These are phyloP conservation scores for Chionographis japonica DNA, from an alignment of 106 monocot genomes.

Conservation along the genomic window DNA sequence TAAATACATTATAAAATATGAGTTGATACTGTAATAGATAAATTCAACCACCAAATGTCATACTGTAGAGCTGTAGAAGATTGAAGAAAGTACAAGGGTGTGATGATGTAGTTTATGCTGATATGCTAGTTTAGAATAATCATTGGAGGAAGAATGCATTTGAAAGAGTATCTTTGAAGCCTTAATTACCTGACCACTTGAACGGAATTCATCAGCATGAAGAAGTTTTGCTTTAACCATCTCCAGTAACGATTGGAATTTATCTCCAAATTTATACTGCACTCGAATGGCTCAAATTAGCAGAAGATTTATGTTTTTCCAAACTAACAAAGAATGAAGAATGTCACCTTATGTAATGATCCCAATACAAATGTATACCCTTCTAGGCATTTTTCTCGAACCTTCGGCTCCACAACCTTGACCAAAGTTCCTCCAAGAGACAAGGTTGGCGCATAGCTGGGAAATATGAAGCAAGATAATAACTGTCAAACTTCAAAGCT, in stretches of 20 bases:
- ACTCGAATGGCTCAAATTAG: constrained; percentile 9
- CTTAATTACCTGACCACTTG: constrained; percentile 54
- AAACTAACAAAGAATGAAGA: neutral
- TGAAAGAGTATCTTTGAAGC: neutral
- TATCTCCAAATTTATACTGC: constrained; percentile 77
- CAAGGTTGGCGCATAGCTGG: constrained; percentile 53
- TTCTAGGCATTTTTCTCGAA: constrained; percentile 56
- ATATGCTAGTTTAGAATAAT: neutral
- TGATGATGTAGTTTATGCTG: too few relatives aligned
- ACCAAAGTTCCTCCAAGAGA: constrained; percentile 38
- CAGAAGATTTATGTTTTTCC: neutral
- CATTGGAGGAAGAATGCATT: neutral
- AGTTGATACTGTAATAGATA: too few relatives aligned
- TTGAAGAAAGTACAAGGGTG: too few relatives aligned
- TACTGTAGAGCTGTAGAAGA: too few relatives aligned
- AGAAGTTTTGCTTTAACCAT: constrained; percentile 53
- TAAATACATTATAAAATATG: too few relatives aligned
- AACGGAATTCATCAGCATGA: constrained; percentile 42
- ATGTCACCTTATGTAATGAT: constrained; percentile 40
- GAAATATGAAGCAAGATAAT: constrained; percentile 1
- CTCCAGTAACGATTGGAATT: constrained; percentile 47
- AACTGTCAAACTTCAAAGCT: neutral
- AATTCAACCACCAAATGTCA: too few relatives aligned
- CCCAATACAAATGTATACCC: constrained; percentile 69
- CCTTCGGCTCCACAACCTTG: constrained; percentile 50